Percentiles rank a stretch among this genome's conserved stretches.
Evolutionary conservation across 2,329 filamentous ascomycete genomes (phyloP).

Genomic region (Fusarium concolor): DNA sequence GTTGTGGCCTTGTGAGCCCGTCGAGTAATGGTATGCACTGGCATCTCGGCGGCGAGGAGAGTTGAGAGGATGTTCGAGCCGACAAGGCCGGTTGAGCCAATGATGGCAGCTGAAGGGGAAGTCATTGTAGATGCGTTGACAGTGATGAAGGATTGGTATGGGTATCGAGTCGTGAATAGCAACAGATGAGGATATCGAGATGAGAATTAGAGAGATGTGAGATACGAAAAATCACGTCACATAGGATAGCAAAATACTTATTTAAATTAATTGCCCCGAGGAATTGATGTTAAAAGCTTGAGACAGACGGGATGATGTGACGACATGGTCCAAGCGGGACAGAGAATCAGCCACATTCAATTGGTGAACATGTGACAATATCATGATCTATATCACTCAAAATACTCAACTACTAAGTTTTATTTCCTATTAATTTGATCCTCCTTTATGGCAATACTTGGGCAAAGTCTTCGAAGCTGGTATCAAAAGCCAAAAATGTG

Average conservation of each 20-base stretch:
- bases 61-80: slow-evolving; percentile 79
- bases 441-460: not conserved
- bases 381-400: not conserved
- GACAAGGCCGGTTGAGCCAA: slow-evolving; percentile 74
- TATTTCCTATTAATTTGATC: not conserved
- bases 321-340: slow-evolving; percentile 4
- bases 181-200: slow-evolving; percentile 12
- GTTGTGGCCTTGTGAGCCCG: slow-evolving; percentile 66
- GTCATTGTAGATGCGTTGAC: slow-evolving; percentile 42
- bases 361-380: not conserved
- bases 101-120: slow-evolving; percentile 61
- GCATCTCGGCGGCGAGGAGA: slow-evolving; percentile 66
- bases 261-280: not conserved
- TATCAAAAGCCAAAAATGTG: not conserved
- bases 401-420: not conserved
- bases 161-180: slow-evolving; percentile 1
- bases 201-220: not conserved
- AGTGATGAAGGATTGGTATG: not conserved
- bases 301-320: slow-evolving; percentile 9
- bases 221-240: not conserved
- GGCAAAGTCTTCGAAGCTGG: not conserved
- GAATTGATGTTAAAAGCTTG: not conserved
- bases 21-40: slow-evolving; percentile 74
- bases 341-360: slow-evolving; percentile 12
- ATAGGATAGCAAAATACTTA: no score